Percentiles rank a stretch among this genome's conserved stretches.
phyloP scores from a whole-genome alignment of 225 moss, liverwort and hornwort species.

The Straminergon stramineum region DNA sequence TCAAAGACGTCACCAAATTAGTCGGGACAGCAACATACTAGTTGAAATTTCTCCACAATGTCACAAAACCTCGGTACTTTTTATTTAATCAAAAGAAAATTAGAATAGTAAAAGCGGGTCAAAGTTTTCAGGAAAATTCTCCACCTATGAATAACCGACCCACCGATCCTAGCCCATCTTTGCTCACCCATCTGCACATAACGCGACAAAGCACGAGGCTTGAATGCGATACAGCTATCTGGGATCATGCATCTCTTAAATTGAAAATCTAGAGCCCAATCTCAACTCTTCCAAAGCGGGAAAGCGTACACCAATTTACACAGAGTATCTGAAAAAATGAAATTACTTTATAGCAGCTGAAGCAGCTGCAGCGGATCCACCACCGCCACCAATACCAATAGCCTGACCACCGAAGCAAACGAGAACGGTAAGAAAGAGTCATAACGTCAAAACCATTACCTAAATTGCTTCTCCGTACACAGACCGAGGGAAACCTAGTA shows the following conservation, averaged over 20 bases:
- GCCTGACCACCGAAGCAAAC: constrained; percentile 32
- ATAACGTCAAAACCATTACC: background rate
- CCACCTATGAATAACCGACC: constrained; percentile 85
- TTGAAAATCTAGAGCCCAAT: background rate
- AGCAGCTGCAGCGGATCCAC: constrained; percentile 90
- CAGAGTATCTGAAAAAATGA: background rate
- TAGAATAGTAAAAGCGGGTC: background rate
- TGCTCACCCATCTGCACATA: constrained; percentile 83
- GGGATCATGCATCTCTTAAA: background rate
- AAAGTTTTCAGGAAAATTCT: background rate
- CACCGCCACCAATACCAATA: constrained; percentile 80
- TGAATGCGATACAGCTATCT: background rate
- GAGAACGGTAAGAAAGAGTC: background rate
- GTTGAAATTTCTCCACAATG: background rate
- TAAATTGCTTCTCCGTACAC: background rate
- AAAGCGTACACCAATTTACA: background rate
- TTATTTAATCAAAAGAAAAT: background rate
- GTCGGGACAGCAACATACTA: background rate
- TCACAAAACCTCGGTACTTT: background rate
- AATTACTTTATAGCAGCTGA: constrained; percentile 86
- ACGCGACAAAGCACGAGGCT: background rate
- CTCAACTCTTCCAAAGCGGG: background rate
- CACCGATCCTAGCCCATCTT: constrained; percentile 87
- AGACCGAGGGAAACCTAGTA: background rate
- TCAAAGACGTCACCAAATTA: background rate